Evolutionary conservation across 192 early-diverging fungal genomes (phyloP).

Genomic region (Funneliformis mosseae): DNA sequence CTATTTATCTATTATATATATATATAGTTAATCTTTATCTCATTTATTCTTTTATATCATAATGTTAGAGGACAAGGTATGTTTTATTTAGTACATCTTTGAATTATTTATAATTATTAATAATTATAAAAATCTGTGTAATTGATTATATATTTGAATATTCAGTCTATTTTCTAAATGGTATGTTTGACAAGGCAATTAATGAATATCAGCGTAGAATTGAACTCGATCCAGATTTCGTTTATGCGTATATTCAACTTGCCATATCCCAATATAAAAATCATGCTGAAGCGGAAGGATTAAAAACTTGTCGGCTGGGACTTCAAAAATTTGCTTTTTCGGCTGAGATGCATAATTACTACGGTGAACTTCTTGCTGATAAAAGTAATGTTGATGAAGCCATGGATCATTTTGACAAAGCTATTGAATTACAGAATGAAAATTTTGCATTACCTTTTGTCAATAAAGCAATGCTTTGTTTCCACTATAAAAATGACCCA

Average conservation of each 20-base stretch:
- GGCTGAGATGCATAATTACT: conserved; percentile 96
- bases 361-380: conserved; percentile 92
- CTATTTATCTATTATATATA: background rate
- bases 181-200: conserved; percentile 76
- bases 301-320: conserved; percentile 80
- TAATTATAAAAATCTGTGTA: background rate
- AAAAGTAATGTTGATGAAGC: conserved; percentile 83
- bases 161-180: conserved; percentile 78
- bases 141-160: background rate
- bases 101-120: background rate
- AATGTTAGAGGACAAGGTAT: conserved; percentile 44
- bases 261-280: conserved; percentile 92
- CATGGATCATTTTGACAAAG: conserved; percentile 83
- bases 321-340: conserved; percentile 74
- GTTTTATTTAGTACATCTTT: background rate
- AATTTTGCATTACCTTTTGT: conserved; percentile 94
- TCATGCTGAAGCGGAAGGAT: conserved; percentile 73
- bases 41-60: conserved; percentile 8
- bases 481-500: conserved; percentile 79
- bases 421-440: conserved; percentile 73
- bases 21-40: background rate
- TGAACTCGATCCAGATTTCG: conserved; percentile 75
- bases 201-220: conserved; percentile 84
- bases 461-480: conserved; percentile 86
- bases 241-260: conserved; percentile 93